Evolutionary conservation across 2,329 filamentous ascomycete genomes (phyloP).

Genomic region (Coniochaeta hoffmannii): DNA sequence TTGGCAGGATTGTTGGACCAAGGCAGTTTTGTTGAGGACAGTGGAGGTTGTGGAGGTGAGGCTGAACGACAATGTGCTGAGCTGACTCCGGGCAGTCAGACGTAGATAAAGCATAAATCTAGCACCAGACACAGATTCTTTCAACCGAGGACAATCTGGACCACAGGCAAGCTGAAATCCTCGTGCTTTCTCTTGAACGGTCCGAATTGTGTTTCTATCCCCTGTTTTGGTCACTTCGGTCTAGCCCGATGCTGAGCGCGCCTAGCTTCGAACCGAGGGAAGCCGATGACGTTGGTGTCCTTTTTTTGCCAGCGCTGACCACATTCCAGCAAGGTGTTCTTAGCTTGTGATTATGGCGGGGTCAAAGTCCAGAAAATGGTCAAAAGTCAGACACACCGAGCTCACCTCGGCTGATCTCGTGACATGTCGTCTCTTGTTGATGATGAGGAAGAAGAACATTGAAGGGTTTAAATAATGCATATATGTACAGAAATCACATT

Average conservation of each 20-base stretch:
- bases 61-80: neutral
- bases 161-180: neutral
- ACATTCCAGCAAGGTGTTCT: neutral
- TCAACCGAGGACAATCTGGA: neutral
- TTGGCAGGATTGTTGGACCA: neutral
- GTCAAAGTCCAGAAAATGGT: neutral
- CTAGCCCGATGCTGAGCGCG: neutral
- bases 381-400: neutral
- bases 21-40: neutral
- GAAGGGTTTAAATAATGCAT: too few species aligned
- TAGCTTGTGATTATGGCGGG: neutral
- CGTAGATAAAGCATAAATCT: neutral
- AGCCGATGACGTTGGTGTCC: neutral
- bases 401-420: neutral
- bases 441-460: too few species aligned
- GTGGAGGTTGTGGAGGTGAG: neutral
- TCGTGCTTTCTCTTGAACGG: neutral
- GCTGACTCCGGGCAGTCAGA: neutral
- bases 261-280: neutral
- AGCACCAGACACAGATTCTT: too few species aligned
- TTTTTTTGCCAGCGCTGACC: neutral
- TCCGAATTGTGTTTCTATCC: neutral
- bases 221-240: neutral
- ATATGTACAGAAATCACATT: too few species aligned
- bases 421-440: too few species aligned